Evolutionary conservation across 176 grass and related monocot species (phyloP), one percentile per base, ranked within the genome.

Genomic region (Raddia guianensis): DNA sequence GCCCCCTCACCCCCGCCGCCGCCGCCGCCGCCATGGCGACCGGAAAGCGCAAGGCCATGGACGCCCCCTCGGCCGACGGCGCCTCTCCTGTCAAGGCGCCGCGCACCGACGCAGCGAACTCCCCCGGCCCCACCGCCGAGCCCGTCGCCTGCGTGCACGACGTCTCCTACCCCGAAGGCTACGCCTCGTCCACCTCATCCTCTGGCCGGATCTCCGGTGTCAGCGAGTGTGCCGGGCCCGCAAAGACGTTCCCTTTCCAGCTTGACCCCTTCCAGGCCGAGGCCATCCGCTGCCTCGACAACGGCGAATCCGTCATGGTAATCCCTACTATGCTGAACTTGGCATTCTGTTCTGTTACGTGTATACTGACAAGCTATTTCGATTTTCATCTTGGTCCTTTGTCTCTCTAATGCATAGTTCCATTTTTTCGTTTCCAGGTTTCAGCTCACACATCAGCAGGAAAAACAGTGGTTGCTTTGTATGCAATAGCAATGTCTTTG

Each of bases 401-500:
- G 33, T 68, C 63, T 62, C 15, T 61, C 20, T 27, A 27, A 70
- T 82, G 37, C n/a, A n/a, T 59, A 7, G 21, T 46, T 59, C 12
- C 68, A 6, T 57, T 59, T 68, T 70, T 81, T 81, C 43, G 2
- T 56, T 87, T 75, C 9, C 78, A 93, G 95, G 95, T 98, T 9
- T 98, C 95, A 2, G 92, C 95, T 12, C 95, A 95, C 61, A 98
- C 95, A 52, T 98, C 95, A 54, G 92, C 95, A 8, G 95, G 95
- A 66, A 98, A 98, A 87, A 95, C 95, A 21, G 92, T 93, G 60
- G 92, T 98, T 20, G 95, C 95, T n/a, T 67, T 87, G 47, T 95
- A 98, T 70, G 95, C 92, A 15, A 95, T 98, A 58, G 95, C 95
- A 11, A 98, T 98, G 92, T 93, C 92, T 70, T 88, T 98, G 71